Evolutionary conservation across 352 stramenopile genomes (phyloP).

Genomic region (Poterioochromonas sp.): DNA sequence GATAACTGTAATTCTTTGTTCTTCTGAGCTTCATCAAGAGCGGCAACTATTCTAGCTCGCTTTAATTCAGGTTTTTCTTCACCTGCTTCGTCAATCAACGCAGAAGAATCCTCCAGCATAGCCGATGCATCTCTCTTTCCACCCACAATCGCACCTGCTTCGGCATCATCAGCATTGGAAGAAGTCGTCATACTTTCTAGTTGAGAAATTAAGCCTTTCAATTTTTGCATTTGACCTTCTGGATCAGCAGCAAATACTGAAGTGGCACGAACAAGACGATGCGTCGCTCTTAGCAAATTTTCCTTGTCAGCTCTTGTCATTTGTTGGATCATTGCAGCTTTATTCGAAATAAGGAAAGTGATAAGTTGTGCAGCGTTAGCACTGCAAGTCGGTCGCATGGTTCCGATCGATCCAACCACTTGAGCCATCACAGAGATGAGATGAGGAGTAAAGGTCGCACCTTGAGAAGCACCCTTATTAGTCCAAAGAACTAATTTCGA

Average conservation of each 20-base stretch:
- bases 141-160: no score
- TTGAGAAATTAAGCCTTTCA: no score
- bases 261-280: slow-evolving; percentile 6
- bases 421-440: slow-evolving; percentile 2
- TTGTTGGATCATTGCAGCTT: background rate
- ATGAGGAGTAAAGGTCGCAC: background rate
- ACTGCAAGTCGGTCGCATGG: background rate
- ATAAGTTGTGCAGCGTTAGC: slow-evolving; percentile 9
- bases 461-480: background rate
- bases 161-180: background rate
- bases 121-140: no score
- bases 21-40: background rate
- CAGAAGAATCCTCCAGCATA: no score
- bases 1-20: no score
- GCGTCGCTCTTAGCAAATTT: background rate
- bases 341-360: background rate
- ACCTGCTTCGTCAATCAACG: no score
- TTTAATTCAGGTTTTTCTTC: background rate
- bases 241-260: background rate
- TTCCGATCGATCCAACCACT: background rate
- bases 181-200: no score
- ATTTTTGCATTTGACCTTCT: slow-evolving; percentile 3
- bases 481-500: slow-evolving; percentile 5
- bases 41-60: background rate
- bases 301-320: slow-evolving; percentile 15